These are phyloP conservation scores for Dalbergia oliveri DNA, from an alignment of 306 rosid species.

Conservation along the genomic window DNA sequence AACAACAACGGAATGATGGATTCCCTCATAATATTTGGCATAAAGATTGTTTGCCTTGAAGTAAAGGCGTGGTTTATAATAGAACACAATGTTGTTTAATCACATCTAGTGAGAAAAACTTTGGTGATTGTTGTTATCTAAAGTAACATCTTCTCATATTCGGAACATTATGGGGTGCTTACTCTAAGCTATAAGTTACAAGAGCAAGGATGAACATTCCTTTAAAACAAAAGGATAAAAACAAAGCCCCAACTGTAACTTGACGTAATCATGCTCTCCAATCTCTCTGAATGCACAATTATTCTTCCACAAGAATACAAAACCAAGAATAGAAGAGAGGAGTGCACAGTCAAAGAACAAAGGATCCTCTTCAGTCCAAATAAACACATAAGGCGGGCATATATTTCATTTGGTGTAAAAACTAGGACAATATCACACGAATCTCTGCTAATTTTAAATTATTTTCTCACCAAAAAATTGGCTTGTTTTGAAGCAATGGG, in stretches of 20 bases:
- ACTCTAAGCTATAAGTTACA: too few species aligned
- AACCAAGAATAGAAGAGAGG: not conserved
- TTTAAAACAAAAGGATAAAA: not conserved
- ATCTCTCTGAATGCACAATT: not conserved
- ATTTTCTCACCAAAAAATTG: too few species aligned
- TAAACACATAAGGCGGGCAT: not conserved
- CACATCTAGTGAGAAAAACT: too few species aligned
- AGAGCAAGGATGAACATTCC: too few species aligned
- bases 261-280: slow-evolving; percentile 8
- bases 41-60: not conserved
- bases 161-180: too few species aligned
- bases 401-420: too few species aligned
- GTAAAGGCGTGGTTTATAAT: not conserved
- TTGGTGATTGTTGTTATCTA: too few species aligned
- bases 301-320: not conserved
- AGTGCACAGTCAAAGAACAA: slow-evolving; percentile 4
- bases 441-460: too few species aligned
- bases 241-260: slow-evolving; percentile 1
- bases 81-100: not conserved
- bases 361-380: not conserved
- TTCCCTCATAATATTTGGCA: slow-evolving; percentile 19
- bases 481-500: too few species aligned
- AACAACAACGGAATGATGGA: slow-evolving; percentile 5
- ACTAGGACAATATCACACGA: too few species aligned
- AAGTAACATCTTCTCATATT: too few species aligned